phyloP scores from a whole-genome alignment of 768 basidiomycete species.

The Clitopilus passeckerianus region DNA sequence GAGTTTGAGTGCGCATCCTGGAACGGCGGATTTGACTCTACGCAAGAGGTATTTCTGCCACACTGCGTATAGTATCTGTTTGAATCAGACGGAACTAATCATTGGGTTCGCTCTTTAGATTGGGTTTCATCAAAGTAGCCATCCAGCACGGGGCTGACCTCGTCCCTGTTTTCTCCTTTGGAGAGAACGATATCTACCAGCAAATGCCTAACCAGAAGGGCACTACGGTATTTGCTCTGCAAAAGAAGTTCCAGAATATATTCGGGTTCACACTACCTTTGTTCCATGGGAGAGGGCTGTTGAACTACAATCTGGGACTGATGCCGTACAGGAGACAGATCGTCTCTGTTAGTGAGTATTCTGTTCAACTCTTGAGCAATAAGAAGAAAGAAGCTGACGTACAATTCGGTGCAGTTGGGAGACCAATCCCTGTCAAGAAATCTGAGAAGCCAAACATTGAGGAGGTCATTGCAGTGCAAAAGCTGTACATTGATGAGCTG shows the following conservation, averaged over 20 bases:
- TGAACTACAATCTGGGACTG: constrained; percentile 95
- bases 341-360: constrained; percentile 87
- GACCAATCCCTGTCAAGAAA: constrained; percentile 77
- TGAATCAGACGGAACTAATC: neutral
- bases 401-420: constrained; percentile 57
- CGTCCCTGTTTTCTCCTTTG: constrained; percentile 97
- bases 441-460: constrained; percentile 80
- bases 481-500: constrained; percentile 87
- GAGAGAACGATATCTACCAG: constrained; percentile 97
- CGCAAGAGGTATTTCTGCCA: constrained; percentile 47
- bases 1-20: constrained; percentile 89
- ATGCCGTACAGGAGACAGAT: constrained; percentile 96
- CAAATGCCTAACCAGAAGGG: constrained; percentile 97
- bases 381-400: neutral
- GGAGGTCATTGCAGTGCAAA: constrained; percentile 74
- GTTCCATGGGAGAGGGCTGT: constrained; percentile 93
- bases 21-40: constrained; percentile 90
- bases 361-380: neutral
- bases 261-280: constrained; percentile 96
- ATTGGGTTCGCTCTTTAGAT: constrained; percentile 30
- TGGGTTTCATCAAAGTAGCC: constrained; percentile 94
- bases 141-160: constrained; percentile 94
- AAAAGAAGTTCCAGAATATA: constrained; percentile 85
- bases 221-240: constrained; percentile 78
- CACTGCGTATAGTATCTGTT: neutral